Evolutionary conservation across 169 alveolate genomes (phyloP).

Genomic region (Plasmodium blacklocki): DNA sequence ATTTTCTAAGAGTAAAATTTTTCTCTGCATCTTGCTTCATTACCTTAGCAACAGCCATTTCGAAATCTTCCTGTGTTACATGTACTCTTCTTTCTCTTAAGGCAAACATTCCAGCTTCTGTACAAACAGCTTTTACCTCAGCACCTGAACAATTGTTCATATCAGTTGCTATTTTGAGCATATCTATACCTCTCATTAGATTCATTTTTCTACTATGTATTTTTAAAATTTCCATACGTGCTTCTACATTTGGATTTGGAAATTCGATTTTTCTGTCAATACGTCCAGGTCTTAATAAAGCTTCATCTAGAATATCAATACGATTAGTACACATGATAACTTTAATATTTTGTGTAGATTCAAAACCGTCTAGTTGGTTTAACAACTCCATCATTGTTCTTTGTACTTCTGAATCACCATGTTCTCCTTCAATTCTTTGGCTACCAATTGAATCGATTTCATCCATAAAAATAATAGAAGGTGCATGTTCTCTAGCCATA

Average conservation of each 20-base stretch:
- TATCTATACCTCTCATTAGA: slow-evolving; percentile 97
- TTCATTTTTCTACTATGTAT: slow-evolving; percentile 98
- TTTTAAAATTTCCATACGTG: slow-evolving; percentile 96
- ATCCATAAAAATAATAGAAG: slow-evolving; percentile 98
- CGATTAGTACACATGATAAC: slow-evolving; percentile 99
- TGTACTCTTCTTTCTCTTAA: slow-evolving; percentile 98
- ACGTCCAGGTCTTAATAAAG: slow-evolving; percentile 98
- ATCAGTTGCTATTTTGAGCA: slow-evolving; percentile 94
- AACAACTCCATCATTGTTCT: slow-evolving; percentile 95
- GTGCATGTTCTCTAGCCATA: slow-evolving; percentile 98
- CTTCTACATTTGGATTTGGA: slow-evolving; percentile 94
- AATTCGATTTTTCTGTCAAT: slow-evolving; percentile 98
- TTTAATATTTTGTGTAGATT: slow-evolving; percentile 97
- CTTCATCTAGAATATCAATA: slow-evolving; percentile 99
- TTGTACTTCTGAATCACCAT: slow-evolving; percentile 97
- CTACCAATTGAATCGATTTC: slow-evolving; percentile 98
- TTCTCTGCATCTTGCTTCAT: slow-evolving; percentile 95
- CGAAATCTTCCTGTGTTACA: slow-evolving; percentile 99
- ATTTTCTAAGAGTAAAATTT: slow-evolving; percentile 91
- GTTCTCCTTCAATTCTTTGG: slow-evolving; percentile 93
- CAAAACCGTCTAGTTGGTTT: slow-evolving; percentile 99
- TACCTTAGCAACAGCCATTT: slow-evolving; percentile 96
- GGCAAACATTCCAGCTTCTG: slow-evolving; percentile 99
- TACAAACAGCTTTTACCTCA: slow-evolving; percentile 99
- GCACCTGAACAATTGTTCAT: slow-evolving; percentile 99